Base-by-base conservation (phyloP, 2,329 filamentous ascomycete genomes). In the Ampelomyces quisqualis region DNA sequence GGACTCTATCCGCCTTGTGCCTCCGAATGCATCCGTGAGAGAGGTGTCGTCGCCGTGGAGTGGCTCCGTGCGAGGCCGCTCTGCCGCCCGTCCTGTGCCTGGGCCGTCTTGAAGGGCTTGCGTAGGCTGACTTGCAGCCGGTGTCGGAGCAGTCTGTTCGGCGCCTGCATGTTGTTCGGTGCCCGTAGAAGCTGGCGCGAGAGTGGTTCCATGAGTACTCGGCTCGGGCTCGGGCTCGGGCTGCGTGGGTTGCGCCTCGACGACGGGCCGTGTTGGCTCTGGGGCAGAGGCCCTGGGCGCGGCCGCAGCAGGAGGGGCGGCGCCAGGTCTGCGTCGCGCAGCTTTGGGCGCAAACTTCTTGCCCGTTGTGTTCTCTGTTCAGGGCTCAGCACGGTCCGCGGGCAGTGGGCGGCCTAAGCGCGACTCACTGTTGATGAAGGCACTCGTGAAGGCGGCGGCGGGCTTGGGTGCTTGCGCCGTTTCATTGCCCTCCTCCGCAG, bases 341-440 rank as follows among this genome's bases (percentile, higher is more conserved):
- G 67, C 71, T 51, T 76, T 77, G 26, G 75, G 74, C 4, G 71
- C 72, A 43, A 74, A 70, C 54, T 72, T 73, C 53, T 72, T 75
- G 58, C 70, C 70, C 13, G 70, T 68, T 41, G 69, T 69, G 47
- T 71, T 69, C 65, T 66, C 58, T 62, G 32, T 2, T 18, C 20
- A 43, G 15, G 38, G 7, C 31, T 58, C 43, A 58, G 55, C 41
- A 33, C 14, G 40, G 45, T 41, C 43, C 32, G 42, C 38, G 48
- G 44, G 29, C 24, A 23, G 17, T 40, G 49, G 43, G 31, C 27
- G 26, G 14, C 17, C 30, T 19, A 20, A 34, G 30, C 28, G 27
- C 39, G 28, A 55, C 57, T 45, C 40, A 60, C 57, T 65, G 41
- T 64, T 64, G 43, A 65, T 60, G 44, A 62, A 65, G 27, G 59